Evolutionary conservation across 2,329 filamentous ascomycete species (phyloP).

Genomic region (Verticillium nubilum): DNA sequence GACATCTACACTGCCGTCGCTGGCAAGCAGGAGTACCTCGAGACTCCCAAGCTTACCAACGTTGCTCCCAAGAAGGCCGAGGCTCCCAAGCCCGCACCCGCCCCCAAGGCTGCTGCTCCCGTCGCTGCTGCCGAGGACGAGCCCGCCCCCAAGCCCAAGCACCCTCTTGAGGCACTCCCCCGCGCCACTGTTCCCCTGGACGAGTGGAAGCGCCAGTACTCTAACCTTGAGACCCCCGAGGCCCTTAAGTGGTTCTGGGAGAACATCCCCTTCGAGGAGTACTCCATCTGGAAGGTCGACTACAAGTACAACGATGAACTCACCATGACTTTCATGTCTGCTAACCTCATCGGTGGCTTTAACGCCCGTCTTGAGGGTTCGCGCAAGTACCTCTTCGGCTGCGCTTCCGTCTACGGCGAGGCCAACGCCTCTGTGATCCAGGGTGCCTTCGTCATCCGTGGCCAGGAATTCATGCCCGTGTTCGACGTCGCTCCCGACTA

Average conservation of each 20-base stretch:
- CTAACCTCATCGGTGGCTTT: conserved; percentile 98
- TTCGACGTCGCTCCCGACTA: conserved; percentile 97
- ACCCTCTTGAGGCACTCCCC: conserved; percentile 82
- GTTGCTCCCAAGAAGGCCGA: conserved; percentile 73
- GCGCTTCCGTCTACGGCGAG: conserved; percentile 79
- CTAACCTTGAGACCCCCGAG: conserved; percentile 76
- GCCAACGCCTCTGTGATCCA: conserved; percentile 86
- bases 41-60: conserved; percentile 71
- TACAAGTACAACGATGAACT: conserved; percentile 99
- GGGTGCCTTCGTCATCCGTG: conserved; percentile 92
- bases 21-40: conserved; percentile 70
- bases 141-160: conserved; percentile 84
- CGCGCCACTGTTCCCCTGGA: conserved; percentile 79
- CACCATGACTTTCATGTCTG: conserved; percentile 96
- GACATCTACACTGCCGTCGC: conserved; percentile 80
- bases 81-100: conserved; percentile 57
- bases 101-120: conserved; percentile 34
- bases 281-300: conserved; percentile 88
- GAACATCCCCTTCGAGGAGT: conserved; percentile 89
- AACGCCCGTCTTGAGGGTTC: conserved; percentile 94
- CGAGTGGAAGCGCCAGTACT: conserved; percentile 99
- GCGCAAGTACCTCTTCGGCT: conserved; percentile 97
- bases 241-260: conserved; percentile 99
- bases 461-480: conserved; percentile 76
- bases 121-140: conserved; percentile 35